Base-by-base conservation (phyloP, 371 early-diverging fungal genomes). In the Smittium culicis region DNA sequence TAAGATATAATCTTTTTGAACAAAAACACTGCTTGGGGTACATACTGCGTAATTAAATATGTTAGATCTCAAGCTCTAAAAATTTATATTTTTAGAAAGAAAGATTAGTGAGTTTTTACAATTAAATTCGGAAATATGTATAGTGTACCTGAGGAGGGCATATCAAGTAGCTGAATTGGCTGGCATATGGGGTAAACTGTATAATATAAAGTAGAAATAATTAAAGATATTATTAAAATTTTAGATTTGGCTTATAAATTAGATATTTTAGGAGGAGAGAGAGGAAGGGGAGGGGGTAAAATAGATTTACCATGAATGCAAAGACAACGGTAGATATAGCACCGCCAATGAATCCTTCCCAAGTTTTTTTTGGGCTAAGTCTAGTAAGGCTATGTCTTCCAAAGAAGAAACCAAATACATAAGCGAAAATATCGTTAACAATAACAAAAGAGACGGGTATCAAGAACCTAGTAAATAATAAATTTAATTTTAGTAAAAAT, bases 341-440 rank as follows among this genome's bases (percentile, higher is more conserved):
- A 28, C 88, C 99, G 63, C 99, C 99, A 35, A 98, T 81, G 72
- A 98, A 98, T 3, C 99, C 99, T 77, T 99, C 99, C 76, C 94
- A 90, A n/a, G 99, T 99, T 83, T 99, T 99, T 75, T 99, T 99
- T 25, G 99, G 99, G 70, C 90, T 89, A 11, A 99, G 79, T 72
- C 85, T 83, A 69, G 94, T 97, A 35, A 99, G 80, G 2, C 89
- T 96, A n/a, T 93, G 96, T 58, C 85, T 82, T 2, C 99, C 99
- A 71, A 88, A 84, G 73, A 92, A 90, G 78, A 92, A 92, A 8
- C 98, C 99, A 76, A 89, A 89, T 54, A 97, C 79, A 76, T 99
- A 99, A 16, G 99, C 99, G 73, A 88, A 88, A 45, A 95, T 93
- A 75, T 99, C 99, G 81, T 99, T 99, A 66, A 87, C 84, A 61